Conservation (phyloP, 148 eudicot genomes). For the Rhododendron griersonianum region DNA sequence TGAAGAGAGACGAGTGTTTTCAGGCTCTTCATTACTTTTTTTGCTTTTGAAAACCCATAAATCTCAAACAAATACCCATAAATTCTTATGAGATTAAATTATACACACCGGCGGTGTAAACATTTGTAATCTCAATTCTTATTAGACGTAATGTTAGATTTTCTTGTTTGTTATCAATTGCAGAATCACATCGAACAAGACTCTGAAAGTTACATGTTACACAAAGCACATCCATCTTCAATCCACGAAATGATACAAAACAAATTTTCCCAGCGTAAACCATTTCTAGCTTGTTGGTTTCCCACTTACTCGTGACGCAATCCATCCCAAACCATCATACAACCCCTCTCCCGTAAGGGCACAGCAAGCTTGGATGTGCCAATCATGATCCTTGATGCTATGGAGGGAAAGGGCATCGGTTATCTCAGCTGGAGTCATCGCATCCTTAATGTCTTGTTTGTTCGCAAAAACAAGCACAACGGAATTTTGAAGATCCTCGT, state of each 20-base stretch:
- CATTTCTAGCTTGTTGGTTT: slow-evolving; percentile 61
- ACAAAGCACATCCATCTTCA: not conserved
- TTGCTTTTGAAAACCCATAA: not conserved
- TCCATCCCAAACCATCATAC: slow-evolving; percentile 96
- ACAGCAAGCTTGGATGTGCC: slow-evolving; percentile 94
- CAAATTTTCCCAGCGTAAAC: not conserved
- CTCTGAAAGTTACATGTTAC: not conserved
- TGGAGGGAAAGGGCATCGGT: slow-evolving; percentile 94
- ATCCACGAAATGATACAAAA: not conserved
- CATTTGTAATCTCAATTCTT: not conserved
- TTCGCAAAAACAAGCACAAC: slow-evolving; percentile 85
- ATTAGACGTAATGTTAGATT: not conserved
- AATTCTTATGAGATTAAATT: too few species aligned
- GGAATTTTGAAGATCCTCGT: slow-evolving; percentile 79
- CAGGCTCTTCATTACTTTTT: not conserved
- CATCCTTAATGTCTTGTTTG: slow-evolving; percentile 89
- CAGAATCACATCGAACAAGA: not conserved
- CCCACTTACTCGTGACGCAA: slow-evolving; percentile 78
- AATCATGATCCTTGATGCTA: slow-evolving; percentile 90
- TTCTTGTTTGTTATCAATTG: not conserved
- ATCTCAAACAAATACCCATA: not conserved
- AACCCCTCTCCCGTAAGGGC: slow-evolving; percentile 95
- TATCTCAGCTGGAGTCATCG: slow-evolving; percentile 90
- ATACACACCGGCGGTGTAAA: too few species aligned
- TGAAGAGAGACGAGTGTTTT: not conserved